Base-by-base conservation (phyloP, 163 green algal species). In the Scenedesmus sp. region DNA sequence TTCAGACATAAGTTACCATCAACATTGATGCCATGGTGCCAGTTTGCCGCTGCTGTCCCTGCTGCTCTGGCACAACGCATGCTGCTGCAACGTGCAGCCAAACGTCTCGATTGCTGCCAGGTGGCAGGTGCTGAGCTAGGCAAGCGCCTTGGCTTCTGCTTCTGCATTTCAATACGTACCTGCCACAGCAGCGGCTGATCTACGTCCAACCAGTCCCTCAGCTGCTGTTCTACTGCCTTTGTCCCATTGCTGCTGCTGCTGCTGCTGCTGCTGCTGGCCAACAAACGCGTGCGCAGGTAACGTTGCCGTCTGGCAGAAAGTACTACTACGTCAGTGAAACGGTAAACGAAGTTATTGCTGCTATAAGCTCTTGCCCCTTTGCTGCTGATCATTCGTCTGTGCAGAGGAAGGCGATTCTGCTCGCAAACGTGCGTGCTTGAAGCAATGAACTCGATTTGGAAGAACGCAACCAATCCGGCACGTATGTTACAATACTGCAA, bases 151-250 rank as follows among this genome's bases (percentile, higher is more conserved):
- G 34, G 34, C 34, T 46, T 46, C 34, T 46, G 34, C 34, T 46
- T 46, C 34, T 46, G 34, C 34, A 46, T 46, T 46, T 46, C 34
- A 46, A 46, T 46, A 34, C 79, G 81, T 9, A 87, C 87, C 76
- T 64, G 56, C 87, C 87, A 91, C 52, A 81, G 23, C n/a, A 87
- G 57, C 8, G 87, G 87, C n/a, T 86, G 56, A 20, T 91, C 76
- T 54, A 91, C 74, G 13, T 91, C 87, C 3, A 81, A 76, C 87
- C 87, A 91, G 4, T 87, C 87, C 34, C 26, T 13, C 34, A 86
- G 87, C 15, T 76, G 55, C 56, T 91, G 87, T 57, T 88, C 20
- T n/a, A 12, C 23, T 55, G 83, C 83, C 55, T 84, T 52, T 59
- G 67, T 26, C 20, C n/a, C 16, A 64, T 62, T 34, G 26, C 34